Conservation (phyloP, 106 monocot genomes). For the Dioscorea dumetorum region DNA sequence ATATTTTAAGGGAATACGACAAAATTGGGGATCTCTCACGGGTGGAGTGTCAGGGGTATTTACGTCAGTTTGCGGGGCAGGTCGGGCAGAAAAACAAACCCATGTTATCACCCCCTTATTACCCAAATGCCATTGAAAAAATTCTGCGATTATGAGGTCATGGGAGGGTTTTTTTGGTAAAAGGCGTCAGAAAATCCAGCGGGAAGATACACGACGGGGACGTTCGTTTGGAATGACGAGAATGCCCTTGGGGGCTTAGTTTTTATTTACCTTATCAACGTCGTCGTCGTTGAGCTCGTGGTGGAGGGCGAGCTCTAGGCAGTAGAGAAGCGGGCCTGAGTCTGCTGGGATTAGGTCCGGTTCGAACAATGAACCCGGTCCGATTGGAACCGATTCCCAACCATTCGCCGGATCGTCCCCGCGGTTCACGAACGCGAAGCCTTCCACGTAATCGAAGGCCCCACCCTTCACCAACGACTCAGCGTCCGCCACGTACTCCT, state of each 20-base stretch:
- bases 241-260: neutral
- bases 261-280: constrained; percentile 56
- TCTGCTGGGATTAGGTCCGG: constrained; percentile 31
- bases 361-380: constrained; percentile 33
- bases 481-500: constrained; percentile 57
- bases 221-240: constrained; percentile 4
- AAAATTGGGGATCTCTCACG: constrained; percentile 21
- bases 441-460: constrained; percentile 84
- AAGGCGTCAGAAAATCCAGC: constrained; percentile 36
- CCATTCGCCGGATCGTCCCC: constrained; percentile 61
- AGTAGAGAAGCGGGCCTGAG: constrained; percentile 76
- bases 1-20: neutral
- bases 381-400: constrained; percentile 51
- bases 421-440: constrained; percentile 73
- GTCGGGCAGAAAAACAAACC: too few relatives aligned
- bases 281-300: constrained; percentile 22
- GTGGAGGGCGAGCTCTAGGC: constrained; percentile 82
- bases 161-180: neutral
- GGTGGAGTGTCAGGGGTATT: constrained; percentile 14
- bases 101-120: too few relatives aligned
- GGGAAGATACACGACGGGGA: constrained; percentile 14
- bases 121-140: neutral
- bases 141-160: neutral
- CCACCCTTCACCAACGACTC: constrained; percentile 53
- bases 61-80: constrained; percentile 5